Evolutionary conservation across 169 alveolate genomes (phyloP), one percentile per base, ranked within the genome.

Genomic region (Plasmodium ovale): DNA sequence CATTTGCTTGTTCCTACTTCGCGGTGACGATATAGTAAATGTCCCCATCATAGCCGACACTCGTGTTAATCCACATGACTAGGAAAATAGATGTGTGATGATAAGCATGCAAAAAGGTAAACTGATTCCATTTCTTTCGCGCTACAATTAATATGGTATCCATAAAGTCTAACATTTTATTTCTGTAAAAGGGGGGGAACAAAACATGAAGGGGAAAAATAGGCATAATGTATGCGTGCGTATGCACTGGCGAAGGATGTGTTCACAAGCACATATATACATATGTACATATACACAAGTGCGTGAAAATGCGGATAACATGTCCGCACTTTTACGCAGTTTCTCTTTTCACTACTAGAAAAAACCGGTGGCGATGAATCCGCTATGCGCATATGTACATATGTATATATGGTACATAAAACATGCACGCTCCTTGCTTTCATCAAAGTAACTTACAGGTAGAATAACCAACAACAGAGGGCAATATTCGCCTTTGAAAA

Each of bases 1-100:
- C 2, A 3, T 65, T 12, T 14, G 9, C 23, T 56, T 64, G 19
- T 9, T 65, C 89, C 54, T 87, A 92, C 94, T 92, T 92, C 72
- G 79, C 71, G 0, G 62, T 44, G 56, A 92, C 82, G 19, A 87
- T 87, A 82, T 79, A 87, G 85, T 92, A 92, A 16, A 92, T 82
- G 59, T 92, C 95, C 2, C 95, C 95, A 51, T 92, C 95, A 64
- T 74, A 92, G 10, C 93, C 95, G 39, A 88, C 92, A 51, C 93
- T 92, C 25, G 92, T 87, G 60, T 92, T 92, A 10, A 92, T 54
- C 95, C 95, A 92, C 87, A 79, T 82, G 47, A 88, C 84, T 69
- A 73, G 82, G 54, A 92, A 69, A 25, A 92, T 87, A 19, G 95
- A 87, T 2, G 84, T 62, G 72, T 92, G 95, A 21, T 92, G 95